phyloP scores from a whole-genome alignment of 2,329 filamentous ascomycete genomes.

The Xylariomycetidae sp. region DNA sequence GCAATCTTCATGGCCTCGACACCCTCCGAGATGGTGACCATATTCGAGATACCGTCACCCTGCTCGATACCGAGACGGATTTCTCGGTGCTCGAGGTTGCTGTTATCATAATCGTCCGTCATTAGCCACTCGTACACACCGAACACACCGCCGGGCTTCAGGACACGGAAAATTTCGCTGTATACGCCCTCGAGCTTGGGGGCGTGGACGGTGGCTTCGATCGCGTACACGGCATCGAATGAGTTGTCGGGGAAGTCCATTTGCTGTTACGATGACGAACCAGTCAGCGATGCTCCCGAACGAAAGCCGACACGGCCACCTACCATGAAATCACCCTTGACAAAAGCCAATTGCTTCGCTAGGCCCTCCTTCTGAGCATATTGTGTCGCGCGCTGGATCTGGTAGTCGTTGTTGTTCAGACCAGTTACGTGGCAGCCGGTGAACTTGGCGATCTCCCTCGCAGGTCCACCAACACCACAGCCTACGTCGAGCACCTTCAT shows the following conservation, averaged over 20 bases:
- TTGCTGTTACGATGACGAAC: too few relatives aligned
- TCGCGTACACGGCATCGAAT: constrained; percentile 94
- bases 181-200: constrained; percentile 89
- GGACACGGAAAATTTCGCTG: constrained; percentile 86
- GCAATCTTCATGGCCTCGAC: constrained; percentile 78
- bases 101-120: constrained; percentile 91
- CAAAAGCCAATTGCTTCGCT: constrained; percentile 73
- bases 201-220: constrained; percentile 94
- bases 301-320: constrained; percentile 9
- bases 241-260: constrained; percentile 90
- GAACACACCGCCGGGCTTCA: constrained; percentile 94
- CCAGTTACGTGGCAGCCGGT: constrained; percentile 84
- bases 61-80: constrained; percentile 94
- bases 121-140: constrained; percentile 99
- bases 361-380: constrained; percentile 82
- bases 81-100: constrained; percentile 78
- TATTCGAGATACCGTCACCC: constrained; percentile 95
- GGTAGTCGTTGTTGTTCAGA: constrained; percentile 99
- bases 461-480: constrained; percentile 93
- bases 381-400: constrained; percentile 85
- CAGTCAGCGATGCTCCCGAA: too few relatives aligned
- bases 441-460: constrained; percentile 94
- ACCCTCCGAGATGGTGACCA: constrained; percentile 83
- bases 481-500: constrained; percentile 94
- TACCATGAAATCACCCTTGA: constrained; percentile 96